Evolutionary conservation across 805 yeast species (phyloP).

Genomic region (Isabelozyma heimii): DNA sequence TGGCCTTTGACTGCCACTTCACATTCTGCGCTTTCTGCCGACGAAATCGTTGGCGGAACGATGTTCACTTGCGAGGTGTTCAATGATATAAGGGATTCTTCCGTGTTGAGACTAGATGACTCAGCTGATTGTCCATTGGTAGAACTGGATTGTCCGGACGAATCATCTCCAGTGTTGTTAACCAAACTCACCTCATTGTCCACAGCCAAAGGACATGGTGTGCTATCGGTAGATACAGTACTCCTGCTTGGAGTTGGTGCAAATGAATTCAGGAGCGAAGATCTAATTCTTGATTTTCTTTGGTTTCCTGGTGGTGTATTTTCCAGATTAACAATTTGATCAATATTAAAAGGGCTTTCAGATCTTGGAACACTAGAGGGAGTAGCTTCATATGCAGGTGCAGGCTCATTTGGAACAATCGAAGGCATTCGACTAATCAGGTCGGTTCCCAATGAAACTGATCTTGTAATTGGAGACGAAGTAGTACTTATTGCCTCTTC

Average conservation of each 20-base stretch:
- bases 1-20: neutral
- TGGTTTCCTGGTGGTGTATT: conserved; percentile 3
- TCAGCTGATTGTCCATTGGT: neutral
- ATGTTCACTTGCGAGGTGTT: neutral
- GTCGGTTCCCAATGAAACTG: conserved; percentile 37
- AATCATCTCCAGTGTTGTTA: neutral
- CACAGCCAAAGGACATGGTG: neutral
- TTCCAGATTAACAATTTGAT: conserved; percentile 19
- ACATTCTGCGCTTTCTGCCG: neutral
- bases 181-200: neutral
- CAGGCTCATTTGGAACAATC: conserved; percentile 25
- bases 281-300: conserved; percentile 19
- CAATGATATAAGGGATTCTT: neutral
- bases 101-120: neutral
- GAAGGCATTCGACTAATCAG: conserved; percentile 36
- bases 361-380: neutral
- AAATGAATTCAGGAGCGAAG: conserved; percentile 31
- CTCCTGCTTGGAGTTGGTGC: conserved; percentile 18
- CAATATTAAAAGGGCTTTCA: conserved; percentile 17
- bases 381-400: conserved; percentile 29
- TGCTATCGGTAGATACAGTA: neutral
- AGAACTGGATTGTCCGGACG: neutral
- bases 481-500: conserved; percentile 62
- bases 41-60: neutral
- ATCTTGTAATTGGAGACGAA: conserved; percentile 31